Evolutionary conservation across 176 grass and related monocot species (phyloP), one percentile per base, ranked within the genome.

Genomic region (Avena atlantica): DNA sequence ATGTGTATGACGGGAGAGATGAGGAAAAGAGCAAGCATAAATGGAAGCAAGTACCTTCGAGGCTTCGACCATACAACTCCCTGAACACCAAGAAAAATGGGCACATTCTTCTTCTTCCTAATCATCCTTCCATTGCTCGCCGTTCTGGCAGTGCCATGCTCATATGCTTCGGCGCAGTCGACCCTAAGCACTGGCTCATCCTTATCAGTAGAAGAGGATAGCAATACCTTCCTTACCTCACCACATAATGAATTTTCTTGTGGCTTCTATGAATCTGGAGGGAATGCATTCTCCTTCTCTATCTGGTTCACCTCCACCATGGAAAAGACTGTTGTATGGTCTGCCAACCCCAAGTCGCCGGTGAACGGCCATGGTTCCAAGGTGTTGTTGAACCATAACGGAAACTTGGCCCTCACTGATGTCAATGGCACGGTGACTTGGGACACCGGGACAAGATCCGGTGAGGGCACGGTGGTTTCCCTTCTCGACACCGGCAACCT

Each of bases 401-500:
- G 95, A 25, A 89, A 87, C 61, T 23, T 97, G 64, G 84, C 86
- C 14, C 83, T 97, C 24, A 83, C 78, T 6, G 95, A 91, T 80
- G 88, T 94, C n/a, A 90, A 97, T 62, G 92, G 90, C 40, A 82
- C 84, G 0, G 27, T 86, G 7, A 83, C 84, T 64, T 97, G 92
- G 95, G 85, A 88, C 40, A 89, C 84, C 85, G 75, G 73, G 24
- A 91, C 88, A 1, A 78, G 64, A 40, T 89, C 78, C 3, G 47
- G 86, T 0, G 74, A 25, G 40, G 79, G 74, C 63, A 78, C 81
- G 1, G 48, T 73, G n/a, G 67, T 75, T 60, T 19, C 61, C 3
- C 90, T 97, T 67, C 88, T 97, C 9, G 57, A 97, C 82, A 83
- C 90, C 0, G 95, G 95, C 19, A 97, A 94, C 71, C 92, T 97